Percentiles rank a stretch among this genome's conserved stretches.
Evolutionary conservation across 345 rosid species (phyloP).

Genomic region (Trapa bicornis): DNA sequence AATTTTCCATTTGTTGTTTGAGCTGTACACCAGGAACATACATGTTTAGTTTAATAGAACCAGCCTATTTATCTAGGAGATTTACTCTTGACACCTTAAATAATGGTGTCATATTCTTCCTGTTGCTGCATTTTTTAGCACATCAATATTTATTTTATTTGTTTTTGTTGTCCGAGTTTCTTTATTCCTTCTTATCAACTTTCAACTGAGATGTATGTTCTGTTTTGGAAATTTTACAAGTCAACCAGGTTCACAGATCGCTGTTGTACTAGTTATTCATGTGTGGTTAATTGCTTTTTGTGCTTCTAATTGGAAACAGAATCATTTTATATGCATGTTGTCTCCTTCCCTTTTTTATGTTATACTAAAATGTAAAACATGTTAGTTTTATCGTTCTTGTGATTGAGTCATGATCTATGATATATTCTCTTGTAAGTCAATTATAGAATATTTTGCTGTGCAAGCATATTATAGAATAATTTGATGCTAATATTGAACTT

Average conservation of each 20-base stretch:
- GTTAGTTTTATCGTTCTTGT: not conserved
- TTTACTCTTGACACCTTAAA: not conserved
- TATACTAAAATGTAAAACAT: not conserved
- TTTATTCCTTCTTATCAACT: not conserved
- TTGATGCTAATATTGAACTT: not conserved
- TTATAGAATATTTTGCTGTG: not conserved
- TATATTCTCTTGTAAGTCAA: not conserved
- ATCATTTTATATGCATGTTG: not conserved
- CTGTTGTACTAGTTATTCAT: not conserved
- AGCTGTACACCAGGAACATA: too few relatives aligned
- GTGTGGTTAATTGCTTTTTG: not conserved
- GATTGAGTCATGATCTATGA: not conserved
- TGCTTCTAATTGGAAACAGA: not conserved
- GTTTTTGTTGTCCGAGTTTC: not conserved
- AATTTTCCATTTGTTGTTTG: too few relatives aligned
- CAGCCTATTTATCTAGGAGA: not conserved
- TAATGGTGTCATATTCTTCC: too few relatives aligned
- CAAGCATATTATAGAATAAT: not conserved
- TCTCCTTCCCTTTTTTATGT: not conserved
- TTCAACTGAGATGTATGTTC: not conserved
- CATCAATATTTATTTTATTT: not conserved
- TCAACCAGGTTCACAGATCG: not conserved
- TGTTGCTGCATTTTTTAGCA: not conserved
- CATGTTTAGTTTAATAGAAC: not conserved
- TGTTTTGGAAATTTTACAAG: not conserved